Base-by-base conservation (phyloP, 768 basidiomycete genomes). In the Nevesoporus exiguus region DNA sequence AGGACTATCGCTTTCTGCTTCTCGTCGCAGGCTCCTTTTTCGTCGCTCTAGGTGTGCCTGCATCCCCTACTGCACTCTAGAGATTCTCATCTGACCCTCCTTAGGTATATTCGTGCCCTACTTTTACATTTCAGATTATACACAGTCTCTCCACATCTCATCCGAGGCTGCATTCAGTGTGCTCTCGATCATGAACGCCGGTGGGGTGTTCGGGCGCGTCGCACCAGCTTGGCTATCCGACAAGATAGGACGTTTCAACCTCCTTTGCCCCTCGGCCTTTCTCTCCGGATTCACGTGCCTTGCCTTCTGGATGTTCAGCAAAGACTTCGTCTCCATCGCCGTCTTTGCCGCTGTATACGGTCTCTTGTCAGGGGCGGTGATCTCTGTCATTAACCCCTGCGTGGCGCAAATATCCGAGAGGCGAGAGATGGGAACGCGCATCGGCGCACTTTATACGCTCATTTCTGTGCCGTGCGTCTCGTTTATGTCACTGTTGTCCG, bases 101-200 rank as follows among this genome's bases (percentile, higher is more conserved):
- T 14, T 59, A 88, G 87, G 86, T 25, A 70, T 88, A 5, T 89
- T 86, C 69, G 83, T 82, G 22, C 87, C 87, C 7, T 84, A 80
- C 66, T 85, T 87, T 64, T 90, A 82, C 71, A 81, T 90, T 49
- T 78, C 81, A 21, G 77, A 80, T 47, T 87, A 83, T 66, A 73
- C 84, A 19, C 71, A 73, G 51, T 76, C 75, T 40, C 52, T 68
- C 64, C 45, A 62, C 44, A 68, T 80, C 36, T 55, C 76, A 3
- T 49, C 74, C 7, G 51, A 70, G 40, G 71, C 69, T 25, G 74
- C 80, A 0, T 81, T 84, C 69, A 78, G 77, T 59, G 76, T 85
- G 7, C 76, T 88, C 19, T 81, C 86, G 0, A 76, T 83, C 41
- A 77, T 90, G 76, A 89, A 88, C 62, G 85, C 80, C 0, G 86